Evolutionary conservation across 331 rosid genomes (phyloP).

Genomic region (Malus hybrid): DNA sequence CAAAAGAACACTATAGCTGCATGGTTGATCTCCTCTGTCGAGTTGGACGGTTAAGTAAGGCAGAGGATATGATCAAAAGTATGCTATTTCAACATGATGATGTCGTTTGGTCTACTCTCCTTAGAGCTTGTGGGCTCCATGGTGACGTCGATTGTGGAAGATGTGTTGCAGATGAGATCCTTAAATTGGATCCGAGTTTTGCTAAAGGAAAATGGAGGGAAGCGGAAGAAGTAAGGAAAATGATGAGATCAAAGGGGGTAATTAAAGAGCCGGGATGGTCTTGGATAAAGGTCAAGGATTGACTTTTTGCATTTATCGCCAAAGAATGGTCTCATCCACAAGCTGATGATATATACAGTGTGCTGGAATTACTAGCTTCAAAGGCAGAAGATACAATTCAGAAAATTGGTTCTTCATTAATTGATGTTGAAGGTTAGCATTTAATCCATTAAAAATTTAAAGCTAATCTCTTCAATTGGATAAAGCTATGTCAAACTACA

Average conservation of each 20-base stretch:
- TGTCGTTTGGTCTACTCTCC: conserved; percentile 75
- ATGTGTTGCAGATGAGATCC: conserved; percentile 51
- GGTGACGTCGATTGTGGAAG: conserved; percentile 58
- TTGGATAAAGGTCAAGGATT: conserved; percentile 47
- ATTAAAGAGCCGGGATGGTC: conserved; percentile 83
- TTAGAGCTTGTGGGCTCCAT: conserved; percentile 60
- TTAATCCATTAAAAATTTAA: neutral
- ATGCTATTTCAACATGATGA: conserved; percentile 56
- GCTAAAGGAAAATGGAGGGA: conserved; percentile 63
- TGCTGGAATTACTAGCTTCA: conserved; percentile 41
- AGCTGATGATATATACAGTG: conserved; percentile 32
- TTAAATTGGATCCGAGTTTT: conserved; percentile 46
- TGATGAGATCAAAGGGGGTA: conserved; percentile 60
- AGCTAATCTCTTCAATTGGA: neutral
- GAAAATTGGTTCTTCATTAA: conserved; percentile 25
- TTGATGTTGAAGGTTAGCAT: conserved; percentile 28
- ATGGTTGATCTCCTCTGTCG: conserved; percentile 75
- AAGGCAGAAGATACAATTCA: conserved; percentile 21
- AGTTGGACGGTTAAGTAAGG: conserved; percentile 57
- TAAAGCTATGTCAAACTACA: neutral
- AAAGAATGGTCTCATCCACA: conserved; percentile 44
- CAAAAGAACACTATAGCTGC: conserved; percentile 76
- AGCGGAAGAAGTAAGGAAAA: conserved; percentile 48
- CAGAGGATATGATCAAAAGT: conserved; percentile 49
- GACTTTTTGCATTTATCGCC: conserved; percentile 38